phyloP scores from a whole-genome alignment of 2,329 filamentous ascomycete species.

The Rhinocladiella similis region DNA sequence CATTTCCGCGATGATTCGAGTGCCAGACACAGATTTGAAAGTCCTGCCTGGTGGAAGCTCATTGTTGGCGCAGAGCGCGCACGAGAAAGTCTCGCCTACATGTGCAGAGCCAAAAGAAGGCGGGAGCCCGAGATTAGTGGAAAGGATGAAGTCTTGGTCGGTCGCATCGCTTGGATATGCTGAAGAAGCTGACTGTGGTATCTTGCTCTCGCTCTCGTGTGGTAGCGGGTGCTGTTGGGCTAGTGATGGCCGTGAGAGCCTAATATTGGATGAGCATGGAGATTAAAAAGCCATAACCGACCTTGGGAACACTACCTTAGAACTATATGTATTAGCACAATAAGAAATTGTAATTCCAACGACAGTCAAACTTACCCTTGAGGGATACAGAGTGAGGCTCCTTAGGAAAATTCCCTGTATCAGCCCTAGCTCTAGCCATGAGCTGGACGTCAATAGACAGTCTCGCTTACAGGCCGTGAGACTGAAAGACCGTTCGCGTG shows the following conservation, averaged over 20 bases:
- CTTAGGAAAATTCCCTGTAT: conserved; percentile 53
- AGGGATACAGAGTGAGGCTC: conserved; percentile 78
- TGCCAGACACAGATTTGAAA: conserved; percentile 63
- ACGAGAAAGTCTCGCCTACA: conserved; percentile 92
- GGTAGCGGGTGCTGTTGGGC: conserved; percentile 47
- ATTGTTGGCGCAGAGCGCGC: conserved; percentile 94
- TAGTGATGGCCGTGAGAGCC: conserved; percentile 70
- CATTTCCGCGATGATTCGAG: conserved; percentile 88
- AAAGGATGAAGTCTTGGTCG: conserved; percentile 55
- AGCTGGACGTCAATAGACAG: background rate
- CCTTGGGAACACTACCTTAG: conserved; percentile 51
- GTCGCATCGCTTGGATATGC: conserved; percentile 61
- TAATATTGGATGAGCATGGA: conserved; percentile 37
- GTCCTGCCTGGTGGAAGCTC: conserved; percentile 56
- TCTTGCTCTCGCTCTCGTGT: conserved; percentile 45
- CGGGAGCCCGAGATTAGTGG: conserved; percentile 69
- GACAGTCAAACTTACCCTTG: conserved; percentile 55
- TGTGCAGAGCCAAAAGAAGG: conserved; percentile 92
- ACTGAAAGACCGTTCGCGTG: background rate
- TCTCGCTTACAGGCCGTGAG: background rate
- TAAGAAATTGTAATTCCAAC: conserved; percentile 11
- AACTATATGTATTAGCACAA: conserved; percentile 36
- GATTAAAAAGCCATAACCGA: background rate
- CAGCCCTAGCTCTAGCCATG: conserved; percentile 46
- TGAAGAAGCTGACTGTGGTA: conserved; percentile 66